Conservation (phyloP, 495 filamentous ascomycete species). For the Tuber microsphaerosporum region DNA sequence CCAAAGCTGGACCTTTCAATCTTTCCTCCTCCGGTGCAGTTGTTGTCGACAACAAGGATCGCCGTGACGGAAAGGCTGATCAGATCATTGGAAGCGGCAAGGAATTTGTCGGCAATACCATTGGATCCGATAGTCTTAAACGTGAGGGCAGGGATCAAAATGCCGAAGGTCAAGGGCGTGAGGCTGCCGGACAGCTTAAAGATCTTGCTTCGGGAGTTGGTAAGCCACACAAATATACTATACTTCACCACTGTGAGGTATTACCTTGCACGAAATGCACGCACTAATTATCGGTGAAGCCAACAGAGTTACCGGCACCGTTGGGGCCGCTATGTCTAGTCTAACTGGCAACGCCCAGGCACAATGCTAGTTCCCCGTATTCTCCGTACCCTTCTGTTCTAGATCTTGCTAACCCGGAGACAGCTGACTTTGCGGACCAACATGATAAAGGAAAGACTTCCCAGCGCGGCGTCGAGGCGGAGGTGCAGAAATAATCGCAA, state of each 20-base stretch:
- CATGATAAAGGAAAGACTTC: slow-evolving; percentile 82
- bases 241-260: not conserved
- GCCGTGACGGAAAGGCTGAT: slow-evolving; percentile 67
- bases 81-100: slow-evolving; percentile 82
- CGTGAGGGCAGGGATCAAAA: slow-evolving; percentile 71
- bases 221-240: slow-evolving; percentile 10
- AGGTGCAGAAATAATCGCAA: slow-evolving; percentile 53
- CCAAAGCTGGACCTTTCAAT: slow-evolving; percentile 61
- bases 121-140: slow-evolving; percentile 70
- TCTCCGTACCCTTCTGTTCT: not conserved
- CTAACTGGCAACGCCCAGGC: slow-evolving; percentile 62
- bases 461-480: slow-evolving; percentile 75
- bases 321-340: slow-evolving; percentile 62
- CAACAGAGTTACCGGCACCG: slow-evolving; percentile 63
- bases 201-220: slow-evolving; percentile 61
- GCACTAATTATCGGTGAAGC: slow-evolving; percentile 41
- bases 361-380: slow-evolving; percentile 44
- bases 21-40: slow-evolving; percentile 64
- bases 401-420: slow-evolving; percentile 28
- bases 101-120: slow-evolving; percentile 66
- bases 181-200: slow-evolving; percentile 74
- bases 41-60: slow-evolving; percentile 65
- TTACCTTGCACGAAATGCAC: not conserved
- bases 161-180: slow-evolving; percentile 66
- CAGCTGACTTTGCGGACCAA: slow-evolving; percentile 48